Base-by-base conservation (phyloP, 139 green algal genomes). In the Chlamydomonas applanata region DNA sequence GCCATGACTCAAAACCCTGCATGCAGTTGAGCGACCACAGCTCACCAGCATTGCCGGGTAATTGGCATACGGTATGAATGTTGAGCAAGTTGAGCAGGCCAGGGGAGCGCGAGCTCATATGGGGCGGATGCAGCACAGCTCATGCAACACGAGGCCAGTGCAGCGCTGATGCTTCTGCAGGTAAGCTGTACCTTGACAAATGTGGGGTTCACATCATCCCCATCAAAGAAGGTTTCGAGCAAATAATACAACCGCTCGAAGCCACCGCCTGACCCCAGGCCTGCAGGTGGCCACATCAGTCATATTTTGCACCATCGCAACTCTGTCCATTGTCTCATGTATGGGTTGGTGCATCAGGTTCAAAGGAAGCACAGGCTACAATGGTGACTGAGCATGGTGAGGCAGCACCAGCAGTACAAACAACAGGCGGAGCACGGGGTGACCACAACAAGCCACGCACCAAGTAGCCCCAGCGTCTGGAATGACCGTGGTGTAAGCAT, bases 241-340 rank as follows among this genome's bases (percentile, higher is more conserved):
- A 95, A 36, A 80, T 89, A 97, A 74, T 97, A 87, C 73, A 97
- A 84, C 49, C 92, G 87, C 78, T 97, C 93, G 83, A 97, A 94
- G n/a, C 91, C 90, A 27, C 86, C 85, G 24, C 79, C 83, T 11
- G 82, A 82, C 22, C 92, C 92, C 53, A 89, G 59, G 22, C 81
- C 84, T 84, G 71, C 29, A 62, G 16, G n/a, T n/a, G n/a, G n/a
- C n/a, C n/a, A n/a, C n/a, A n/a, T n/a, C n/a, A n/a, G n/a, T n/a
- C n/a, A n/a, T n/a, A n/a, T n/a, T n/a, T n/a, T n/a, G n/a, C n/a
- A n/a, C n/a, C n/a, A n/a, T n/a, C n/a, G n/a, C n/a, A n/a, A n/a
- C n/a, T n/a, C n/a, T n/a, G n/a, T n/a, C n/a, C n/a, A n/a, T n/a
- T n/a, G n/a, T n/a, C n/a, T n/a, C n/a, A n/a, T n/a, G n/a, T n/a